Evolutionary conservation across 2,329 filamentous ascomycete genomes (phyloP).

Genomic region (Fusarium sp.): DNA sequence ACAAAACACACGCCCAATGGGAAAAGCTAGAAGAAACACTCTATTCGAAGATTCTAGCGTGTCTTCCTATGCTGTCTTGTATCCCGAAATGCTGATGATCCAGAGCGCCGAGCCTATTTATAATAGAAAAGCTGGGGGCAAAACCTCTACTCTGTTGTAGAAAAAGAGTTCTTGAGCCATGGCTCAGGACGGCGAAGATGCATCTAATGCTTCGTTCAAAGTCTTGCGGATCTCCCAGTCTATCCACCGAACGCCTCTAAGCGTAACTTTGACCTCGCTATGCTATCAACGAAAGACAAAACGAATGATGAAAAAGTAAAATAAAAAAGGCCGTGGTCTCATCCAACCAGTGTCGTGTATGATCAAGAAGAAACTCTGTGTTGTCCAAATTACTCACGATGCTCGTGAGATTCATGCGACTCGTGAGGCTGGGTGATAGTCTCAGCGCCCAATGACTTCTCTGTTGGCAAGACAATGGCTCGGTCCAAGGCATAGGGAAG

Average conservation of each 20-base stretch:
- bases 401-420: conserved; percentile 18
- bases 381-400: conserved; percentile 13
- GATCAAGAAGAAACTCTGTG: background rate
- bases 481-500: conserved; percentile 49
- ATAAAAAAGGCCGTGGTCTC: background rate
- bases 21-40: background rate
- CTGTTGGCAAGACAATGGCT: conserved; percentile 47
- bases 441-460: conserved; percentile 31
- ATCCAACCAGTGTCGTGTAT: background rate
- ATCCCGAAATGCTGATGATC: background rate
- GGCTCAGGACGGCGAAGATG: background rate
- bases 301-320: background rate
- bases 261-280: background rate
- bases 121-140: background rate
- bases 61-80: background rate
- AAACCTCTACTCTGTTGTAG: background rate
- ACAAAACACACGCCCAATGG: background rate
- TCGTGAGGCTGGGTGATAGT: background rate
- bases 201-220: background rate
- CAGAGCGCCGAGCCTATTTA: background rate
- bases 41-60: background rate
- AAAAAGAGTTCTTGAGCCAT: background rate
- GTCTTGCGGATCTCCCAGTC: background rate
- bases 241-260: conserved; percentile 11
- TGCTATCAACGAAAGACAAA: background rate